Evolutionary conservation across 2,329 filamentous ascomycete species (phyloP).

Genomic region (Furcasterigmium sp.): DNA sequence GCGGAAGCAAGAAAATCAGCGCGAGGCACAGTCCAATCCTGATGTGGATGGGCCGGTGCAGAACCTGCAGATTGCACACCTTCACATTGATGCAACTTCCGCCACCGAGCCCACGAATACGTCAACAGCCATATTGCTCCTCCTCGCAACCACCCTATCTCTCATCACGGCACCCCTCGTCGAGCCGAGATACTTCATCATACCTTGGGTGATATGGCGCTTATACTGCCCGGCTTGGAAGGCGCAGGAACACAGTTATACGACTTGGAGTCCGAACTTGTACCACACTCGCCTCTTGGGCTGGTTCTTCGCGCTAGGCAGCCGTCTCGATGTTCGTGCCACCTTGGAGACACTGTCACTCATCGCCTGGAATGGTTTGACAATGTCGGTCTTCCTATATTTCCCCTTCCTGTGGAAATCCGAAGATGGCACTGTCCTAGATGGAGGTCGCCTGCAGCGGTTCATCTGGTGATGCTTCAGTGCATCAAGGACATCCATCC

Average conservation of each 20-base stretch:
- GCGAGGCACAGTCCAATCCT: background rate
- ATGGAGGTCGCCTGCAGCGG: constrained; percentile 58
- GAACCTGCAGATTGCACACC: background rate
- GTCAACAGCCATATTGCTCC: constrained; percentile 49
- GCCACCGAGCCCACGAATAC: constrained; percentile 27
- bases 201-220: constrained; percentile 92
- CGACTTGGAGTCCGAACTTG: background rate
- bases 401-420: constrained; percentile 62
- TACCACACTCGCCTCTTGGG: background rate
- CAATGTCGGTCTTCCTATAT: constrained; percentile 67
- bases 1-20: no score
- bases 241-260: constrained; percentile 5
- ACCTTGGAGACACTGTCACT: constrained; percentile 65
- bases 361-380: constrained; percentile 55
- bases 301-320: background rate
- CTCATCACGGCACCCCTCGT: constrained; percentile 87
- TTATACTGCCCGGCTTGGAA: constrained; percentile 62
- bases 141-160: constrained; percentile 69
- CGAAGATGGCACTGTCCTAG: constrained; percentile 44
- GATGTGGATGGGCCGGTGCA: background rate
- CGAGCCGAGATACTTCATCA: constrained; percentile 92
- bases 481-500: no score
- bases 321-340: constrained; percentile 40
- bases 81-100: background rate
- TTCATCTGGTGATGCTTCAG: constrained; percentile 80